Conservation (phyloP, 73 alveolate species). For the Tetrahymena malaccensis region DNA sequence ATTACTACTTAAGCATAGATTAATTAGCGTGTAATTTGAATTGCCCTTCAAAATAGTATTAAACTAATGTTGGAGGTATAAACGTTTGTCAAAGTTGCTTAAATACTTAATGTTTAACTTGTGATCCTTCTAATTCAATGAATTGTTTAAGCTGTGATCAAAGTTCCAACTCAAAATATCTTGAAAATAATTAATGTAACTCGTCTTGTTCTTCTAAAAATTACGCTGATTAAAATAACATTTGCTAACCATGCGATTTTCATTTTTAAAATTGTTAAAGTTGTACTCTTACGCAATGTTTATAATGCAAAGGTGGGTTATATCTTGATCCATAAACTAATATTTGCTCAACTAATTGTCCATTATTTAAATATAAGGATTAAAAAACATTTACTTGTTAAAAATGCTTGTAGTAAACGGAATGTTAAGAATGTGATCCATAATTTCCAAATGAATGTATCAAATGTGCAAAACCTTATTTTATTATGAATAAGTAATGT, state of each 20-base stretch:
- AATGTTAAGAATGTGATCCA: background rate
- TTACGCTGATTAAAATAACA: background rate
- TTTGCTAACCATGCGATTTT: background rate
- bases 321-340: background rate
- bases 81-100: background rate
- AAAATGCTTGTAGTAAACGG: background rate
- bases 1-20: background rate
- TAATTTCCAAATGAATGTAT: background rate
- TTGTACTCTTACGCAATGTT: background rate
- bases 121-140: background rate
- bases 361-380: background rate
- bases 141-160: background rate
- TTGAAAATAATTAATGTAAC: background rate
- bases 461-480: background rate
- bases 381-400: background rate
- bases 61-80: background rate
- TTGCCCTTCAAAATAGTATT: background rate
- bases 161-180: background rate
- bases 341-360: background rate
- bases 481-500: background rate
- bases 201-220: background rate
- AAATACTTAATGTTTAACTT: background rate
- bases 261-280: background rate
- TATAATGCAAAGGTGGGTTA: background rate
- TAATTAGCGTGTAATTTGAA: background rate